These are phyloP conservation scores for Cercospora berteroae DNA, from an alignment of 2,329 filamentous ascomycete species.

Conservation along the genomic window DNA sequence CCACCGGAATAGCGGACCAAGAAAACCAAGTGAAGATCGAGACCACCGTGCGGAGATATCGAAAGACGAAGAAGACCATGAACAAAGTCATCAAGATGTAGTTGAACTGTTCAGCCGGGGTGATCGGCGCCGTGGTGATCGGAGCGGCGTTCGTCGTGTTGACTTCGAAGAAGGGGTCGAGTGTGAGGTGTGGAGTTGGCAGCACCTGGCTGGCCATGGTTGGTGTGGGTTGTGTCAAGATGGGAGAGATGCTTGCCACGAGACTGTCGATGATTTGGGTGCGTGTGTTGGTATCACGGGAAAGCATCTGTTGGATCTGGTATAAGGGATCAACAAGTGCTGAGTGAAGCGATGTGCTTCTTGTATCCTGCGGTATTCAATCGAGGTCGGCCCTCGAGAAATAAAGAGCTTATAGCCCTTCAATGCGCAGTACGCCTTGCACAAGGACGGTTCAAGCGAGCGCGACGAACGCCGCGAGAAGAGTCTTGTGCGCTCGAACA, in stretches of 20 bases:
- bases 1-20: constrained; percentile 32
- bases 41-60: constrained; percentile 35
- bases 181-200: not conserved
- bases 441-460: constrained; percentile 15
- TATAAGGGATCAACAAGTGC: not conserved
- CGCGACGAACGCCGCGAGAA: constrained; percentile 12
- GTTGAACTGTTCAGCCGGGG: not conserved
- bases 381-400: not conserved
- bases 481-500: constrained; percentile 15
- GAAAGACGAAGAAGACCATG: constrained; percentile 24
- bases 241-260: not conserved
- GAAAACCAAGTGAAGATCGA: constrained; percentile 31
- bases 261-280: not conserved
- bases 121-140: not conserved
- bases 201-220: not conserved
- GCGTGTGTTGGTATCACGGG: not conserved
- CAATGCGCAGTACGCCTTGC: constrained; percentile 7
- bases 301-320: not conserved
- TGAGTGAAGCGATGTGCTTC: not conserved
- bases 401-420: not conserved
- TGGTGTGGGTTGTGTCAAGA: not conserved
- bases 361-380: not conserved
- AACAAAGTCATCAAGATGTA: constrained; percentile 15
- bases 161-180: not conserved
- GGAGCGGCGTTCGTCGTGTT: not conserved